Evolutionary conservation across 176 grass and related monocot genomes (phyloP), one percentile per base, ranked within the genome.

Genomic region (Carex myosuroides): DNA sequence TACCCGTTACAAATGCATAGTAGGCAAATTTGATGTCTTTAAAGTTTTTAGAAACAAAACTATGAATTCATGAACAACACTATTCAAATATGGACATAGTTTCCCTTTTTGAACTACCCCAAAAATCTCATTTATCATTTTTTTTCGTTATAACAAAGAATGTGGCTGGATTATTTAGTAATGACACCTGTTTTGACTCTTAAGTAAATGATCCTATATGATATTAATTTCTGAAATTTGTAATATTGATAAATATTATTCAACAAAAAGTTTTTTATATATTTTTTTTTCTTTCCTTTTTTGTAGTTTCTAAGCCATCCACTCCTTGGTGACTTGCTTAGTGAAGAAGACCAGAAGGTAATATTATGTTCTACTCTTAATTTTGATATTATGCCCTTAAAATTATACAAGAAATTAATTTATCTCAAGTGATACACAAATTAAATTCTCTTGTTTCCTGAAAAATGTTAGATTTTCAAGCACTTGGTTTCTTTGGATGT

Each of bases 231-330:
- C 41, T 20, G 2, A 44, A n/a, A n/a, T 12, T 5, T 71, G 18
- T 71, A 71, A 8, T 71, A 3, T n/a, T 70, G 4, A 44, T 55
- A 59, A 65, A 37, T 76, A 72, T 2, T 53, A 56, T 74, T 78
- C n/a, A 80, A 50, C 9, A n/a, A 24, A 5, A 26, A 26, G 26
- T 26, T 1, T 46, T 17, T 50, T 56, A 26, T 13, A 26, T 53
- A 20, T 35, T 3, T 39, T 41, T 52, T 3, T 50, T 8, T 17
- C 26, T 63, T 41, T 22, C 52, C 42, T 83, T 53, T 54, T 14
- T 60, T 92, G 77, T 85, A 97, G 94, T 94, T 97, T 80, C 84
- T 97, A 21, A 97, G 90, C 84, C 95, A 97, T 91, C 95, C 95
- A 67, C 32, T 90, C 29, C 92, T 97, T 48, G 79, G 89, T 21